Evolutionary conservation across 148 eudicot genomes (phyloP).

Genomic region (Silene conica): DNA sequence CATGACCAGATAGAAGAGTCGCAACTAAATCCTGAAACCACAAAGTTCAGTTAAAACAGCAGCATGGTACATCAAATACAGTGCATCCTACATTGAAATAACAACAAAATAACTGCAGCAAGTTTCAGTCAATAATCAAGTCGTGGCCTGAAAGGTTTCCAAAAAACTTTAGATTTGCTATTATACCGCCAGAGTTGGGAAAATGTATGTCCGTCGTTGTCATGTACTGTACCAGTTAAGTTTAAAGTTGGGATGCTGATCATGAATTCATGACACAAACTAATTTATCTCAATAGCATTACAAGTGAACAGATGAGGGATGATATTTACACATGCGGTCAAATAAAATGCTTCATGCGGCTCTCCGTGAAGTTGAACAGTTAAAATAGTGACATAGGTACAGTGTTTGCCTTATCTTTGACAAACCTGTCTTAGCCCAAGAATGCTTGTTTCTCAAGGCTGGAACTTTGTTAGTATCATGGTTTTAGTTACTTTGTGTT

Average conservation of each 20-base stretch:
- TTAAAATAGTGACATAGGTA: neutral
- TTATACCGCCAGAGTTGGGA: too few species aligned
- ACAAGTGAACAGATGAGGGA: neutral
- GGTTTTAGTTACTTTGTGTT: too few species aligned
- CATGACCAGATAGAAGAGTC: conserved; percentile 58
- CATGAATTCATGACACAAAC: neutral
- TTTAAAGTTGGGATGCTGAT: neutral
- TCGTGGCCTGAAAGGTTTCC: neutral
- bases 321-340: neutral
- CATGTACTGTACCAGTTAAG: neutral
- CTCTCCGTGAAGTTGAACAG: neutral
- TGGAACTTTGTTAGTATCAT: neutral
- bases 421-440: too few species aligned
- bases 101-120: neutral
- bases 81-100: neutral
- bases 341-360: neutral
- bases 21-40: conserved; percentile 44
- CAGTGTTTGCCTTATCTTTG: too few species aligned
- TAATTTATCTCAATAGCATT: neutral
- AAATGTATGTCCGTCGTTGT: neutral
- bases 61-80: neutral
- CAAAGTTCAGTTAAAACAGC: neutral
- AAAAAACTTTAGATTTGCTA: neutral
- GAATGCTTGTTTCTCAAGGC: neutral
- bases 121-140: neutral